phyloP scores from a whole-genome alignment of 1,284 basidiomycete genomes.

The Kwoniella shivajii region DNA sequence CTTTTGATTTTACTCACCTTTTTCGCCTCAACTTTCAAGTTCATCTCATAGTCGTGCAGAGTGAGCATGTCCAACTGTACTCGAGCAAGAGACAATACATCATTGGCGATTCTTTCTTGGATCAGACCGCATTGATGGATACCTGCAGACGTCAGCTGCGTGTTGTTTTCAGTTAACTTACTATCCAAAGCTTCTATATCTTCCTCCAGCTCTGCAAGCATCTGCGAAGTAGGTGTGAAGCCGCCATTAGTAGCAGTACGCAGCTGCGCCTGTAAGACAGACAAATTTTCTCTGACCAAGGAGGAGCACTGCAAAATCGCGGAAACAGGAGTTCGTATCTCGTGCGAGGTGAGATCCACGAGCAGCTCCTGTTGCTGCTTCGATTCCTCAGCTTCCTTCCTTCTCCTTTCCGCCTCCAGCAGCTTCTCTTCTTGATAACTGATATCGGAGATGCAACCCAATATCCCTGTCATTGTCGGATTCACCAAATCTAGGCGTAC shows the following conservation, averaged over 20 bases:
- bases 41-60: constrained; percentile 34
- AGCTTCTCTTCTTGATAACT: constrained; percentile 28
- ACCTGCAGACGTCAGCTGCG: constrained; percentile 13
- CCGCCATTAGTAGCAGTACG: neutral
- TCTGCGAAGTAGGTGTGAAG: constrained; percentile 17
- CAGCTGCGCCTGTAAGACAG: constrained; percentile 24
- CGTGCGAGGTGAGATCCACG: constrained; percentile 41
- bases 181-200: constrained; percentile 43
- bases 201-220: constrained; percentile 42
- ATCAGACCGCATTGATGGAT: constrained; percentile 51
- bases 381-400: constrained; percentile 30
- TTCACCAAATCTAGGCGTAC: constrained; percentile 31
- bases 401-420: constrained; percentile 27
- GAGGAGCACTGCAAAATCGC: constrained; percentile 40
- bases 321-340: constrained; percentile 37
- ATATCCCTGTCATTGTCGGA: constrained; percentile 12
- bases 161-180: constrained; percentile 7
- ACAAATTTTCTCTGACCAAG: constrained; percentile 38
- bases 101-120: constrained; percentile 55
- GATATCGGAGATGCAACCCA: constrained; percentile 28
- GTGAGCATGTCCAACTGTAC: constrained; percentile 49
- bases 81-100: constrained; percentile 53
- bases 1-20: constrained; percentile 14
- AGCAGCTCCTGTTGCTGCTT: constrained; percentile 38
- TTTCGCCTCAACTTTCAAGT: constrained; percentile 38